A percentile compares a stretch with the other conserved stretches of the same genome.
These are phyloP conservation scores for Solanum boliviense DNA, from an alignment of 257 asterid genomes.

Conservation along the genomic window DNA sequence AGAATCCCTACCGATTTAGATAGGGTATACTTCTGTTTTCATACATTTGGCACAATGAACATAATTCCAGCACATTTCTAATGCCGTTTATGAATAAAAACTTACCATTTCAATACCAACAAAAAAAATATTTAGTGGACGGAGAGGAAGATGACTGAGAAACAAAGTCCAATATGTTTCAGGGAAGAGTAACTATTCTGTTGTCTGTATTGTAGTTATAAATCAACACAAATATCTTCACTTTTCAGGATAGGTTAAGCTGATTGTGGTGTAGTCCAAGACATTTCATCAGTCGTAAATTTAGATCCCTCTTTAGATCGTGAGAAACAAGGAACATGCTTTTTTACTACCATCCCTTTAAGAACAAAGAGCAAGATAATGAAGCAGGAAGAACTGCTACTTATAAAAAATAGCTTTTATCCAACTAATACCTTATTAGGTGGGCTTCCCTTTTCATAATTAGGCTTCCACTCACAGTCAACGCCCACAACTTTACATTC, in stretches of 20 bases:
- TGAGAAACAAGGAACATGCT: neutral
- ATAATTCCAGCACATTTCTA: neutral
- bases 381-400: neutral
- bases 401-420: neutral
- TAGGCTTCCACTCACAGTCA: conserved; percentile 98
- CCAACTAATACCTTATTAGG: conserved; percentile 53
- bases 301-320: neutral
- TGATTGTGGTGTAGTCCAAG: neutral
- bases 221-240: neutral
- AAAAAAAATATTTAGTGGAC: neutral
- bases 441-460: conserved; percentile 61
- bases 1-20: neutral
- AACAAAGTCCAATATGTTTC: neutral
- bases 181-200: neutral
- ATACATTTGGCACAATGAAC: neutral
- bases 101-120: neutral
- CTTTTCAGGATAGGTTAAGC: neutral
- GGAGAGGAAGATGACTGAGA: neutral
- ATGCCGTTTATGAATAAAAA: neutral
- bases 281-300: neutral
- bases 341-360: neutral
- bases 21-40: neutral
- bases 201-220: neutral
- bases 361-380: neutral
- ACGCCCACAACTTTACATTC: conserved; percentile 76